Conservation (phyloP, 2,329 filamentous ascomycete species). For the Dothistroma pini region DNA sequence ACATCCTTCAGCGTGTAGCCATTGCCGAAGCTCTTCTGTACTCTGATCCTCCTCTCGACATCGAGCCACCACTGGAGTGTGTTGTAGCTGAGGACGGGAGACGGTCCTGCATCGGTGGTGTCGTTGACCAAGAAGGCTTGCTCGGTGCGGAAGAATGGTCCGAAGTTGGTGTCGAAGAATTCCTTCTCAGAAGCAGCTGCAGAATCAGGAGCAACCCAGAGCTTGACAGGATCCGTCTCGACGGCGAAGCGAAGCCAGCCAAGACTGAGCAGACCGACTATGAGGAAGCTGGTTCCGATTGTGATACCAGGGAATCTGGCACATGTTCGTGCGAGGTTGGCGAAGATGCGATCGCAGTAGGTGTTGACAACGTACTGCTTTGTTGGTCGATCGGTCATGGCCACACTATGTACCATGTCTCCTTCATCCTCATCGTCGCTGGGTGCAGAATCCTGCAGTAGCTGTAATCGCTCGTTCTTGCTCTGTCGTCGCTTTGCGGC, state of each 20-base stretch:
- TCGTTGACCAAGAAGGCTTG: slow-evolving; percentile 95
- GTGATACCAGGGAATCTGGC: slow-evolving; percentile 82
- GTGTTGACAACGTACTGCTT: slow-evolving; percentile 81
- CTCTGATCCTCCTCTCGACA: slow-evolving; percentile 72
- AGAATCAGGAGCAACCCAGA: slow-evolving; percentile 97
- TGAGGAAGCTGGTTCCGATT: slow-evolving; percentile 68
- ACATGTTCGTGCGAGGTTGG: slow-evolving; percentile 71
- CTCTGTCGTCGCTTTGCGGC: slow-evolving; percentile 70
- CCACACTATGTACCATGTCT: slow-evolving; percentile 71
- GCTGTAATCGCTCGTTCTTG: slow-evolving; percentile 75
- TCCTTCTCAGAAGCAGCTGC: slow-evolving; percentile 86
- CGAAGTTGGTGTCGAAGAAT: slow-evolving; percentile 91
- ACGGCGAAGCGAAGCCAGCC: slow-evolving; percentile 89
- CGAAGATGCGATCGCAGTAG: slow-evolving; percentile 75
- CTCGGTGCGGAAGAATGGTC: slow-evolving; percentile 91
- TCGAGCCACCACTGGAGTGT: slow-evolving; percentile 92
- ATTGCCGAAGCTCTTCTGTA: slow-evolving; percentile 65
- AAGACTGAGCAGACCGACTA: slow-evolving; percentile 74
- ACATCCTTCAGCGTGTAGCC: slow-evolving; percentile 74
- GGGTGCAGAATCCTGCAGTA: slow-evolving; percentile 77
- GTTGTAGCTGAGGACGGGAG: slow-evolving; percentile 82
- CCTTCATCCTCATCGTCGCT: slow-evolving; percentile 95
- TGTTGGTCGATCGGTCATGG: slow-evolving; percentile 73
- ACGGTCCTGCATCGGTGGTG: slow-evolving; percentile 58
- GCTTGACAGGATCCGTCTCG: slow-evolving; percentile 80